phyloP scores from a whole-genome alignment of 176 grass and related monocot species.

The Oryza coarctata region DNA sequence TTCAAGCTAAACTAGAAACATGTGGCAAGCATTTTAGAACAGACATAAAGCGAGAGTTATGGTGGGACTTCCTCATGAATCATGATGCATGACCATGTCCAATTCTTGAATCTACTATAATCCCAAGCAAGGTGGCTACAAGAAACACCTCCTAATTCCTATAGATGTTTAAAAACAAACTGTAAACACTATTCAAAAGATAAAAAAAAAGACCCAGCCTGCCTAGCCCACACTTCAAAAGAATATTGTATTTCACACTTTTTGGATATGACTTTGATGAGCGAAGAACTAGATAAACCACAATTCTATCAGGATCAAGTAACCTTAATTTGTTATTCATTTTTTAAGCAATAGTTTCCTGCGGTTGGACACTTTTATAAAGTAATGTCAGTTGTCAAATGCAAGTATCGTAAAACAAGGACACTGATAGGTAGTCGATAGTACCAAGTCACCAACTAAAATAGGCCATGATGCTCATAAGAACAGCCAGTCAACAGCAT shows the following conservation, averaged over 20 bases:
- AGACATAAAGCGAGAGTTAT: conserved; percentile 1
- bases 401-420: not conserved
- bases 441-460: not conserved
- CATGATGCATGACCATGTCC: not conserved
- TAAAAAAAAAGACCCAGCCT: not conserved
- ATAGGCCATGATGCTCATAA: not conserved
- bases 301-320: not conserved
- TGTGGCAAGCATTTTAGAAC: not conserved
- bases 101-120: not conserved
- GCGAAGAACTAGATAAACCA: conserved; percentile 17
- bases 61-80: not conserved
- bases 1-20: not conserved
- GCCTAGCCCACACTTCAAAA: not conserved
- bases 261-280: not conserved
- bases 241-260: not conserved
- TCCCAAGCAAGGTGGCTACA: not conserved
- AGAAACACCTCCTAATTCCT: not conserved
- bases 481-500: not conserved
- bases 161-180: not conserved
- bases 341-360: not conserved
- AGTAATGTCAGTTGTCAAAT: not conserved
- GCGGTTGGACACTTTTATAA: not conserved
- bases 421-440: not conserved
- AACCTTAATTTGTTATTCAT: conserved; percentile 5
- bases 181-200: not conserved